Evolutionary conservation across 306 rosid species (phyloP), one percentile per base, ranked within the genome.

Genomic region (Castanospermum australe): DNA sequence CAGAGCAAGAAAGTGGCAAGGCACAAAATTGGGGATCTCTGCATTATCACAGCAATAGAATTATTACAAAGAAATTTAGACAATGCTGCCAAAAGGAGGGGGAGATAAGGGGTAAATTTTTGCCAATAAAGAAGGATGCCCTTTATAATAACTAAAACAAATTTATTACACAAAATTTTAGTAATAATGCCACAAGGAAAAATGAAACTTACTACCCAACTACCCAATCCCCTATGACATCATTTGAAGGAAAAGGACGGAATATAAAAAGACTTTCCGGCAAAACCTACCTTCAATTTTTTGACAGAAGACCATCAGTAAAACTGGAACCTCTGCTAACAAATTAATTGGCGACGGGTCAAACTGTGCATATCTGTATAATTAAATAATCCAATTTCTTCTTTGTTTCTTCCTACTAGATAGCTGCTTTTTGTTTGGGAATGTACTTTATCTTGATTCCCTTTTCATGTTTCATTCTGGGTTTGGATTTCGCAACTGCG

Each of bases 281-380:
- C 71, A 81, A 89, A 87, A 90, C 86, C 79, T 85, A 85, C 86
- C 87, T 70, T 76, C 76, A 69, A 75, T 56, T 84, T 90, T 87
- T 83, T 42, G 90, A 86, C 94, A 89, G 94, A 92, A 89, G 92
- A 85, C 91, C 93, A 77, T 86, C 71, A 60, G 85, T 73, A 88
- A 90, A 91, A 89, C 83, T 86, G 89, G 97, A 91, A 85, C 93
- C 92, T 88, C 95, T 86, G 92, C 87, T 81, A 81, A 81, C 83
- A 83, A 84, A 79, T 65, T 57, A 84, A 80, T 62, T 44, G 75
- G 50, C 44, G 22, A 77, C 32, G 84, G 85, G 75, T 85, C 83
- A 82, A 92, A 82, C 88, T 88, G 80, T 88, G 86, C 92, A 85
- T 63, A 66, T 82, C 79, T 70, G 88, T 85, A 84, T 85, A 82